phyloP scores from a whole-genome alignment of 148 eudicot genomes.

The Silene uniflora region DNA sequence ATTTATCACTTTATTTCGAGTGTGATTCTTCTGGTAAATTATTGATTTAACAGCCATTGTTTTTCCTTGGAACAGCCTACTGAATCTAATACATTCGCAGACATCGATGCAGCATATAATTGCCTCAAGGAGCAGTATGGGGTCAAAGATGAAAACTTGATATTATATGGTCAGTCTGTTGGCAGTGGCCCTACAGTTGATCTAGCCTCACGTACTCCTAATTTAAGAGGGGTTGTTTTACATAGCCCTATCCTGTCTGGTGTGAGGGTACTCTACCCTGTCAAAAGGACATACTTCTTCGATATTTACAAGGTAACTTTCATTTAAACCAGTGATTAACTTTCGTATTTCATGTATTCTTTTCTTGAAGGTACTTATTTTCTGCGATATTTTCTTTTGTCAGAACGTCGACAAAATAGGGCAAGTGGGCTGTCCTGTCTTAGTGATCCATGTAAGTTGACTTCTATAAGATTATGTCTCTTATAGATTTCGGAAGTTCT shows the following conservation, averaged over 20 bases:
- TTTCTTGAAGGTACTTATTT: slow-evolving; percentile 1
- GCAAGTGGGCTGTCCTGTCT: slow-evolving; percentile 73
- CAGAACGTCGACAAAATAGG: slow-evolving; percentile 90
- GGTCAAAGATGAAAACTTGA: slow-evolving; percentile 75
- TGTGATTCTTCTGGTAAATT: slow-evolving; percentile 19
- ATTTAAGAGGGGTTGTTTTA: slow-evolving; percentile 84
- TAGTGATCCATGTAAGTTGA: slow-evolving; percentile 78
- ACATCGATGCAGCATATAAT: slow-evolving; percentile 87
- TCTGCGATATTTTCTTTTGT: slow-evolving; percentile 17
- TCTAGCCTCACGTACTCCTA: slow-evolving; percentile 80
- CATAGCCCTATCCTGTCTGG: slow-evolving; percentile 95
- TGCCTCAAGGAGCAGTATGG: slow-evolving; percentile 88
- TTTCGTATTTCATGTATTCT: neutral
- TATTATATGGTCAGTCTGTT: slow-evolving; percentile 85
- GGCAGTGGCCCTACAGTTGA: slow-evolving; percentile 95
- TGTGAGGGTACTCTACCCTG: slow-evolving; percentile 78
- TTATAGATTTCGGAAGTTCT: neutral
- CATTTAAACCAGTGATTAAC: neutral
- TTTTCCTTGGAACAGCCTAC: slow-evolving; percentile 67
- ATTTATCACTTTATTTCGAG: neutral
- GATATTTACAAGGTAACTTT: slow-evolving; percentile 91
- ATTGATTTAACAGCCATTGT: slow-evolving; percentile 31
- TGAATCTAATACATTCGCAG: slow-evolving; percentile 95
- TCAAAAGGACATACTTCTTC: slow-evolving; percentile 81
- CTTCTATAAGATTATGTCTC: neutral